phyloP scores from a whole-genome alignment of 1,139 yeast species.

The Candida glucosophila region DNA sequence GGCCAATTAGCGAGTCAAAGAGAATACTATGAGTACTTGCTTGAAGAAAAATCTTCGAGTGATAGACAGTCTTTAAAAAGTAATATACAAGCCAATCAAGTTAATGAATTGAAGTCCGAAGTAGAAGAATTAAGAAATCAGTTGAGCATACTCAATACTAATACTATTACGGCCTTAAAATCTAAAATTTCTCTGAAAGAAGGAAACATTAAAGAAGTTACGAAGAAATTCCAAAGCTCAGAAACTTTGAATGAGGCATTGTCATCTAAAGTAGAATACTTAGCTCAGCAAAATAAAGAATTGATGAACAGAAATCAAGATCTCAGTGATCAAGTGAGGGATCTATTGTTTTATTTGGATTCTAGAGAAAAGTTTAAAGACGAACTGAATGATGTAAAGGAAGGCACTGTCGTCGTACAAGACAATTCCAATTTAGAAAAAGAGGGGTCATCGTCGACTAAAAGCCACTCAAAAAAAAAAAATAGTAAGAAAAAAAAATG shows the following conservation, averaged over 20 bases:
- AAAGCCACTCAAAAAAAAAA: constrained; percentile 11
- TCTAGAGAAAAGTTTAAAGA: constrained; percentile 63
- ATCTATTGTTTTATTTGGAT: constrained; percentile 75
- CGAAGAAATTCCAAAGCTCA: constrained; percentile 22
- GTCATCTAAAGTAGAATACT: constrained; percentile 45
- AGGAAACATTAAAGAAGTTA: constrained; percentile 19
- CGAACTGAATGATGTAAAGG: constrained; percentile 61
- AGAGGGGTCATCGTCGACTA: constrained; percentile 9
- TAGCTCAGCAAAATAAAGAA: constrained; percentile 26
- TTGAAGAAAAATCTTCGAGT: too few species aligned
- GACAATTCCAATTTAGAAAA: background rate
- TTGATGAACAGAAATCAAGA: constrained; percentile 37
- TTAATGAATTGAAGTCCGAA: constrained; percentile 12
- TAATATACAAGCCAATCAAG: constrained; percentile 1
- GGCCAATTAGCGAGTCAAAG: constrained; percentile 87
- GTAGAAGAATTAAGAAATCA: constrained; percentile 29
- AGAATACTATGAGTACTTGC: constrained; percentile 65
- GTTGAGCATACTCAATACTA: constrained; percentile 15
- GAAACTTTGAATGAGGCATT: constrained; percentile 48
- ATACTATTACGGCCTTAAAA: constrained; percentile 24
- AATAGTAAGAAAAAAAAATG: constrained; percentile 11
- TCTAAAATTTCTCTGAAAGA: constrained; percentile 23
- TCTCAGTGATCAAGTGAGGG: constrained; percentile 63
- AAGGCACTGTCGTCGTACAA: constrained; percentile 54
- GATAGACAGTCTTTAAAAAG: constrained; percentile 2